These are phyloP conservation scores for Boletus semigastroideus DNA, from an alignment of 1,284 basidiomycete genomes.

Conservation along the genomic window DNA sequence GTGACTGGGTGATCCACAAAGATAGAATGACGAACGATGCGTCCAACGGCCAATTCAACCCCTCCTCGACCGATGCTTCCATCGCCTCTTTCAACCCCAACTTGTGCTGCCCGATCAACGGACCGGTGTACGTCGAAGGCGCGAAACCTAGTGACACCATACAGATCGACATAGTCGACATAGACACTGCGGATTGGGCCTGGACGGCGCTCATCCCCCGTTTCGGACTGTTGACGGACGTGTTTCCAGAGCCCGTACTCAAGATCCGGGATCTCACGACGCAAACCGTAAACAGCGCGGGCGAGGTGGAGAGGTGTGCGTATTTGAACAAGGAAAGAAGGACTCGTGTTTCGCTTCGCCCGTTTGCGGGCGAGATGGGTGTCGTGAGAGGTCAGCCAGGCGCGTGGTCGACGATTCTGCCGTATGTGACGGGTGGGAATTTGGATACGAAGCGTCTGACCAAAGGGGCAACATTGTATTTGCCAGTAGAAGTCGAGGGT, in stretches of 20 bases:
- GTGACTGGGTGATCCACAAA: too few relatives aligned
- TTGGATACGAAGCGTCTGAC: constrained; percentile 58
- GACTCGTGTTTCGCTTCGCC: constrained; percentile 48
- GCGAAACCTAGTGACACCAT: constrained; percentile 58
- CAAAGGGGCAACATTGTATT: constrained; percentile 51
- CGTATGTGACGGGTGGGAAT: constrained; percentile 61
- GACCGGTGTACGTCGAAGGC: constrained; percentile 51
- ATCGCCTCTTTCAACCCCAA: constrained; percentile 45
- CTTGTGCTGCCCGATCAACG: constrained; percentile 56
- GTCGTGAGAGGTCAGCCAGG: constrained; percentile 54
- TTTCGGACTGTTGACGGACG: constrained; percentile 58
- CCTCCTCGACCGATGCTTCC: constrained; percentile 38
- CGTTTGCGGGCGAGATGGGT: constrained; percentile 67
- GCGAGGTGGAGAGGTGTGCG: constrained; percentile 30
- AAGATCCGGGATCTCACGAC: constrained; percentile 51
- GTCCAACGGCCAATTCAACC: constrained; percentile 57
- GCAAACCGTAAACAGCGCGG: constrained; percentile 7
- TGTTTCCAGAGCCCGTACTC: constrained; percentile 48
- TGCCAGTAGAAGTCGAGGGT: constrained; percentile 60
- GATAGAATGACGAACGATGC: too few relatives aligned
- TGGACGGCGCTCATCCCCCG: constrained; percentile 60
- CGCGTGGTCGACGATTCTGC: constrained; percentile 60
- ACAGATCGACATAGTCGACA: constrained; percentile 52
- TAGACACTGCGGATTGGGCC: constrained; percentile 57
- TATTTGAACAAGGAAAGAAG: constrained; percentile 49